Evolutionary conservation across 2,329 filamentous ascomycete species (phyloP).

Genomic region (Sarocladium kiliense): DNA sequence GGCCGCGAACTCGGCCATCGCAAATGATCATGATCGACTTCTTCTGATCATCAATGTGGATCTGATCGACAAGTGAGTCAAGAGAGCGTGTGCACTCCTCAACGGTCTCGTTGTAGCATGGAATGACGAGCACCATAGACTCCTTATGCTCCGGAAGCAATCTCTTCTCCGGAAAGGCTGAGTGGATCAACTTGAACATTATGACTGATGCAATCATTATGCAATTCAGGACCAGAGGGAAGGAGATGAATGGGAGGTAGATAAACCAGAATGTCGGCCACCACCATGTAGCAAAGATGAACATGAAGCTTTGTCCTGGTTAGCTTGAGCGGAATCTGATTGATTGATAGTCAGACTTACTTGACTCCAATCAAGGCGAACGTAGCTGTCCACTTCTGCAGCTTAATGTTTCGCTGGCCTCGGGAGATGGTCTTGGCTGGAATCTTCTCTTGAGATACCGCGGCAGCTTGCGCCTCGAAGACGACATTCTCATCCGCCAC

Average conservation of each 20-base stretch:
- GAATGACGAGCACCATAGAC: conserved; percentile 31
- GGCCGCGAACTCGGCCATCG: conserved; percentile 18
- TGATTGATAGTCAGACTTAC: not conserved
- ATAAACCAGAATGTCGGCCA: conserved; percentile 19
- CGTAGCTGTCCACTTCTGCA: conserved; percentile 11
- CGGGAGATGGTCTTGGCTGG: not conserved
- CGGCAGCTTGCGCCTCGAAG: not conserved
- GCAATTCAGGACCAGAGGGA: conserved; percentile 20
- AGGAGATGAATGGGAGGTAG: conserved; percentile 20
- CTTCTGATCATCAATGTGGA: conserved; percentile 16
- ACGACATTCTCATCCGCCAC: not conserved
- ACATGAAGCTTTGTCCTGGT: conserved; percentile 14
- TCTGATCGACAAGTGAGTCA: conserved; percentile 22
- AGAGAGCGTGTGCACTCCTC: conserved; percentile 28
- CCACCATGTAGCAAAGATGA: conserved; percentile 21
- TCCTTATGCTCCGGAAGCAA: conserved; percentile 21
- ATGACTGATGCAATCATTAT: conserved; percentile 19
- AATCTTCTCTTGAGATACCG: not conserved
- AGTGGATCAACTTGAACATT: conserved; percentile 14
- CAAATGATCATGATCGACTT: conserved; percentile 19
- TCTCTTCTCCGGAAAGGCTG: conserved; percentile 13
- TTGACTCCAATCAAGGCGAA: conserved; percentile 10
- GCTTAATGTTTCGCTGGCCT: conserved; percentile 11
- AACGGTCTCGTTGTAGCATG: conserved; percentile 37
- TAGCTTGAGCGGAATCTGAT: not conserved